Percentiles rank a stretch among this genome's conserved stretches.
Evolutionary conservation across 352 stramenopile species (phyloP).

Genomic region (Phytophthora sojae): DNA sequence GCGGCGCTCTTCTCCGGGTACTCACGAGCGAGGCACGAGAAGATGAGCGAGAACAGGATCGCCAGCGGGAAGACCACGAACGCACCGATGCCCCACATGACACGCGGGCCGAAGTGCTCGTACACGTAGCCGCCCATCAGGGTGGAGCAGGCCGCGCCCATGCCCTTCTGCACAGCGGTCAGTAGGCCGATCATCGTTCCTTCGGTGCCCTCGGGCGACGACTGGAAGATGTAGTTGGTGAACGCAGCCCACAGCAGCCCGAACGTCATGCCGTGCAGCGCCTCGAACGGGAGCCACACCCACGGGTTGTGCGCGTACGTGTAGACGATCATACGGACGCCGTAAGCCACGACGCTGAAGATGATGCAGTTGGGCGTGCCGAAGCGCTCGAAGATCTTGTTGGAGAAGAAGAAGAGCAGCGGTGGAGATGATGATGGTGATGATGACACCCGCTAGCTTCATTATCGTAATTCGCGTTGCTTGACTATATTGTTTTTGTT

Average conservation of each 20-base stretch:
- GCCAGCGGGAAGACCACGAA: constrained; percentile 60
- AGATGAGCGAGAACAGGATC: constrained; percentile 52
- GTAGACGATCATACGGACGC: constrained; percentile 69
- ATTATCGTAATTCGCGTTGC: too few species aligned
- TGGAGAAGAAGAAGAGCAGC: constrained; percentile 79
- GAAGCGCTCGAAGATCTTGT: constrained; percentile 69
- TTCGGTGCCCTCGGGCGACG: constrained; percentile 65
- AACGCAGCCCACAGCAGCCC: constrained; percentile 76
- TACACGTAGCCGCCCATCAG: constrained; percentile 80
- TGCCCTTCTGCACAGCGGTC: constrained; percentile 70
- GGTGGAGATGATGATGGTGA: constrained; percentile 73
- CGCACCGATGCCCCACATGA: constrained; percentile 69
- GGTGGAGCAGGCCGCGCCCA: constrained; percentile 66
- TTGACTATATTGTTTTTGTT: too few species aligned
- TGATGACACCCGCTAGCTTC: constrained; percentile 74
- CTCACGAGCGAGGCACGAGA: constrained; percentile 49
- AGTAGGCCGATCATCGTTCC: constrained; percentile 79
- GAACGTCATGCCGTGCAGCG: constrained; percentile 76
- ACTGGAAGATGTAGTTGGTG: constrained; percentile 82
- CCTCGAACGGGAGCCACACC: constrained; percentile 67
- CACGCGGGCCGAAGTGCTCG: constrained; percentile 56
- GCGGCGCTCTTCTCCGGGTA: constrained; percentile 44
- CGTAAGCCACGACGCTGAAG: constrained; percentile 61
- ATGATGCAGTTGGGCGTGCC: constrained; percentile 63
- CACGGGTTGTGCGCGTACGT: constrained; percentile 70